Base-by-base conservation (phyloP, 2,329 filamentous ascomycete species). In the Ampelomyces quisqualis region DNA sequence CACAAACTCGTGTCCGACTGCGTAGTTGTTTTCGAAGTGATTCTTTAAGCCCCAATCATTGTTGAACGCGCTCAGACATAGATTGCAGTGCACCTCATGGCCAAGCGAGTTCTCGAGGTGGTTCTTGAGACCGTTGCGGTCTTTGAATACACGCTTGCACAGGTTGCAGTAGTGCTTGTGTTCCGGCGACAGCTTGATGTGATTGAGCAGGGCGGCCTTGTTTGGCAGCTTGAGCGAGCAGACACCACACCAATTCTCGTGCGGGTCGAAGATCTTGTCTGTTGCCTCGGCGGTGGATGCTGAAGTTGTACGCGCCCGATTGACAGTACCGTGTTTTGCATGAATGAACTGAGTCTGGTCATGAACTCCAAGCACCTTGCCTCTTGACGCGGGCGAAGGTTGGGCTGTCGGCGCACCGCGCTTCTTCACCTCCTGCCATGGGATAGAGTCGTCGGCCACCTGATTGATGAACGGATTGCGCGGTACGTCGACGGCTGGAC, bases 81-180 rank as follows among this genome's bases (percentile, higher is more conserved):
- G 35, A 17, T 66, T 67, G 50, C 64, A 67, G 40, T 49, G 55
- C 2, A 51, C 43, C 1, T 58, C 53, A 33, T 67, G 64, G 6
- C 52, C 57, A 7, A 23, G 21, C 4, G 62, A 48, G 40, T 65
- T 55, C 15, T 66, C 60, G 19, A 67, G 49, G 30, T 67, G 64
- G 26, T 66, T 67, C 41, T 63, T 54, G 15, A 67, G 47, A 6
- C 62, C 62, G 24, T 66, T 66, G 7, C 60, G 48, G 19, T 67
- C 62, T 17, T 60, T 59, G 36, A 67, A 67, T 0, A 65, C 53
- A 19, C 62, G 58, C 36, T 55, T 59, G 53, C 64, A 67, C 5
- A 67, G 57, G 32, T 65, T 66, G 45, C 64, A 67, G 40, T 64
- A 67, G 43, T 66, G 41, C 18, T 55, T 43, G 40, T 67, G 64